Evolutionary conservation across 129 eudicot genomes (phyloP).

Genomic region (Silybum marianum): DNA sequence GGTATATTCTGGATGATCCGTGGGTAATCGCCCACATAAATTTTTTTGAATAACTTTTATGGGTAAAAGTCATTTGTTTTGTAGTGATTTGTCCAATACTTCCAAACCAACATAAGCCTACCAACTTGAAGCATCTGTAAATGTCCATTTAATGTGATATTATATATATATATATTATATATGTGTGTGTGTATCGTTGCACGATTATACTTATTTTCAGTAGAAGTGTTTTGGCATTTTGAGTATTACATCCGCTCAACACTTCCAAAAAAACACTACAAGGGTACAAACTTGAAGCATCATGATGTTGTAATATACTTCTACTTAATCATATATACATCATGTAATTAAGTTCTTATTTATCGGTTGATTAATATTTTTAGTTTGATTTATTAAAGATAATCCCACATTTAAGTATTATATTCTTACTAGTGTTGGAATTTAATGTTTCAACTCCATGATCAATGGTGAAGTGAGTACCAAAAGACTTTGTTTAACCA

Average conservation of each 20-base stretch:
- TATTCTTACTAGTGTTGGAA: constrained; percentile 1
- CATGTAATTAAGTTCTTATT: not conserved
- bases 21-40: no score
- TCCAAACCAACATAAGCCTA: not conserved
- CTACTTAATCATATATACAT: not conserved
- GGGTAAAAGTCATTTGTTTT: no score
- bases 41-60: no score
- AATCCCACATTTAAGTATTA: not conserved
- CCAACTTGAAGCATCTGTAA: not conserved
- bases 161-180: no score
- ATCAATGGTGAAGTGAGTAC: constrained; percentile 4
- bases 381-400: not conserved
- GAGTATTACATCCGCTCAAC: not conserved
- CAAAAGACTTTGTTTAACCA: constrained; percentile 2
- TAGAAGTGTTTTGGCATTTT: no score
- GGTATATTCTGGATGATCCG: no score
- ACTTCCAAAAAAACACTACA: not conserved
- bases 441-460: constrained; percentile 12
- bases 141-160: no score
- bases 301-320: not conserved
- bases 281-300: not conserved
- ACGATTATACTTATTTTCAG: no score
- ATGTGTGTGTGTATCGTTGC: no score
- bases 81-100: no score
- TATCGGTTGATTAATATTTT: not conserved